Conservation (phyloP, 805 yeast species). For the Brettanomyces naardenensis region DNA sequence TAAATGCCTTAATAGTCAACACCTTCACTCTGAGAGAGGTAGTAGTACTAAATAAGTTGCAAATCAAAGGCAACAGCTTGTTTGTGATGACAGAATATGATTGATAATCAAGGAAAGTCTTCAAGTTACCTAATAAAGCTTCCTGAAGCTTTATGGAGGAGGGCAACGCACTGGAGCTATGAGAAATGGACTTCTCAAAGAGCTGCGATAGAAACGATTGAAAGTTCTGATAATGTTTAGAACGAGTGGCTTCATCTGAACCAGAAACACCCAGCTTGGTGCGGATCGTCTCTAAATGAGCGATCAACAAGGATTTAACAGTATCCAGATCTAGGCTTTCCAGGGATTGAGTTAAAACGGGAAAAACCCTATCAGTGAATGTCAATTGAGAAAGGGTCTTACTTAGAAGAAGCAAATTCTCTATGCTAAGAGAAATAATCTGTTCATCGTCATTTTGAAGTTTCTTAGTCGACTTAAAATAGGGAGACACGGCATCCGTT, state of each 20-base stretch:
- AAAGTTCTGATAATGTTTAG: constrained; percentile 19
- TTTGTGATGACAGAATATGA: constrained; percentile 55
- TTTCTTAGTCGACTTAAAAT: constrained; percentile 17
- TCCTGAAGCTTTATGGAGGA: constrained; percentile 26
- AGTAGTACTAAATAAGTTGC: constrained; percentile 73
- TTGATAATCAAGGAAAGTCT: constrained; percentile 26
- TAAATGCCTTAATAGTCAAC: constrained; percentile 54
- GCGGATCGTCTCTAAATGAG: constrained; percentile 20
- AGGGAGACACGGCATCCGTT: constrained; percentile 33
- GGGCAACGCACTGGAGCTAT: constrained; percentile 9
- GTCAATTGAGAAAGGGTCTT: constrained; percentile 63
- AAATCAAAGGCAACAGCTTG: constrained; percentile 64
- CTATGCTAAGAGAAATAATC: constrained; percentile 39
- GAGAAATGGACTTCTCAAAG: constrained; percentile 24
- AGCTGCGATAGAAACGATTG: constrained; percentile 23
- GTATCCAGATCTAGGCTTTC: constrained; percentile 20
- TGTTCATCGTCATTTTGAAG: constrained; percentile 21
- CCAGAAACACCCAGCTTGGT: constrained; percentile 23
- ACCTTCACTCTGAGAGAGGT: constrained; percentile 75
- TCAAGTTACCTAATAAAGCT: constrained; percentile 20
- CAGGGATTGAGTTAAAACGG: constrained; percentile 28
- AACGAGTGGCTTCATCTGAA: constrained; percentile 10
- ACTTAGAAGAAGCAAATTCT: constrained; percentile 57
- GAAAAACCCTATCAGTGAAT: constrained; percentile 64
- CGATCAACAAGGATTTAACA: constrained; percentile 24